phyloP scores from a whole-genome alignment of 352 stramenopile genomes.

The Proteromonas lacertae region DNA sequence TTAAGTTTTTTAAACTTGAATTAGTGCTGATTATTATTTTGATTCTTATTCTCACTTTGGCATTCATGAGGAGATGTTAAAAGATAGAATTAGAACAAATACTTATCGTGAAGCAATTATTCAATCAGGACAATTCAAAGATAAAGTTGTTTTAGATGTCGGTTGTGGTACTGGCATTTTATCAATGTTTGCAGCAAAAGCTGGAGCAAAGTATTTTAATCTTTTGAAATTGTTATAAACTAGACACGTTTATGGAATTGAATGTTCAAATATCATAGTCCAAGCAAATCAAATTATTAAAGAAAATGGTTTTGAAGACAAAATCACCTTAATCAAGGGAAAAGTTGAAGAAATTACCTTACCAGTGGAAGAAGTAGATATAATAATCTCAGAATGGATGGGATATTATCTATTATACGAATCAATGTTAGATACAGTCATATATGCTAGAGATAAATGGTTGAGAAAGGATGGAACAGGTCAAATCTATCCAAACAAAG shows the following conservation, averaged over 20 bases:
- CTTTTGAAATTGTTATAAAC: no score
- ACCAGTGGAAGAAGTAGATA: constrained; percentile 57
- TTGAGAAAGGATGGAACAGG: constrained; percentile 54
- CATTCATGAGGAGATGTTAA: constrained; percentile 11
- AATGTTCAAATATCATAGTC: constrained; percentile 87
- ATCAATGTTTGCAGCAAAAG: constrained; percentile 73
- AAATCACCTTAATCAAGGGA: constrained; percentile 81
- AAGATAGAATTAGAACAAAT: constrained; percentile 11
- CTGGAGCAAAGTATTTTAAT: constrained; percentile 24
- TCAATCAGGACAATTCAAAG: constrained; percentile 70
- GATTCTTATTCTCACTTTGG: constrained; percentile 7
- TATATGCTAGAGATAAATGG: constrained; percentile 67
- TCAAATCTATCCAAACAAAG: constrained; percentile 83
- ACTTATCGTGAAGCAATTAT: constrained; percentile 12
- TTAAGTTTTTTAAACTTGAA: no score
- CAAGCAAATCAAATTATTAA: constrained; percentile 63
- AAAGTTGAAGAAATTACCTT: constrained; percentile 83
- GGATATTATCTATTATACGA: constrained; percentile 97
- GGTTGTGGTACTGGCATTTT: constrained; percentile 78
- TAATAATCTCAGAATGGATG: constrained; percentile 98
- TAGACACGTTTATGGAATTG: constrained; percentile 57
- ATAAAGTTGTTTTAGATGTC: no score
- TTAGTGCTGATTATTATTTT: constrained; percentile 11
- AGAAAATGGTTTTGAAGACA: constrained; percentile 62
- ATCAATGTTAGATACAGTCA: constrained; percentile 90